Evolutionary conservation across 2,329 filamentous ascomycete species (phyloP), one percentile per base, ranked within the genome.

Genomic region (Aureobasidium sp.): DNA sequence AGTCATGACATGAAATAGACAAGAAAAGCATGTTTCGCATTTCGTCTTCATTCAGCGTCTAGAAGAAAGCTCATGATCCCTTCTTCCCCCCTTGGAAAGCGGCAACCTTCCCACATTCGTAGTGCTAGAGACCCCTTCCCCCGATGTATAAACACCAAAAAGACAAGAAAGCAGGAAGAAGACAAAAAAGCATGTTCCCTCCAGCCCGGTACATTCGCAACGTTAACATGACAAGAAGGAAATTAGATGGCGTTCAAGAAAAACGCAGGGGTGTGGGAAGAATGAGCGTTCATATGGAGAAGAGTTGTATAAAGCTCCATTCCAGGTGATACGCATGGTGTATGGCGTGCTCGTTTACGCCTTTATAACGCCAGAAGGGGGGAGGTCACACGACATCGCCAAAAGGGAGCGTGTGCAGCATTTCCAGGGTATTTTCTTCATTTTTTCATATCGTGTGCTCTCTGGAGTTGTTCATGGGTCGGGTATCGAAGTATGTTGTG

Each of bases 391-490:
- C 57, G 45, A 50, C 42, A 60, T 33, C 33, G 35, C 24, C 45
- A 33, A 22, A 50, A 24, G 39, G 47, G 39, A 31, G 49, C 35
- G 49, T 52, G 49, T 22, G 22, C 53, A 57, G 24, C 15, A n/a
- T 45, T 31, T 37, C 54, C 54, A 29, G 59, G n/a, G 27, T 53
- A 22, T 45, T 61, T 60, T 53, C 45, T 61, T 39, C 50, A 24
- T 27, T 50, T 45, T 54, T 44, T 61, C 59, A 15, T 53, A 53
- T 53, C 59, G 39, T 29, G 19, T 61, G 45, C 49, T 27, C 59
- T 57, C 69, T 74, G 80, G 39, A 27, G 39, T 54, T 19, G 33
- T 47, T 53, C 40, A 37, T 53, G 40, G 37, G 33, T 24, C 27
- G 24, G 29, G 27, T 42, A 33, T 53, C 22, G 39, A 7, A 14